phyloP scores from a whole-genome alignment of 2,329 filamentous ascomycete genomes.

The Trichoderma sp. region DNA sequence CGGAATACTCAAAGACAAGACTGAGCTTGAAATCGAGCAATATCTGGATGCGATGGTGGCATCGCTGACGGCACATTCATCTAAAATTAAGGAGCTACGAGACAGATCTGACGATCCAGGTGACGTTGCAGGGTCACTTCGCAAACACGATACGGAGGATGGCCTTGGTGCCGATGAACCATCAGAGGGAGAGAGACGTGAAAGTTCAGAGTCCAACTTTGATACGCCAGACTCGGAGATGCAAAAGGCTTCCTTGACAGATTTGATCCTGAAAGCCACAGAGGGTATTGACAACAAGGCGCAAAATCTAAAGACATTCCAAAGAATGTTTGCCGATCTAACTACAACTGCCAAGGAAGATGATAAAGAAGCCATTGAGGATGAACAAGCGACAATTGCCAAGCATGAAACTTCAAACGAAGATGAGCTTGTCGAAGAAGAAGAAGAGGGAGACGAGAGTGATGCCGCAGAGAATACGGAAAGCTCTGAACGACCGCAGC shows the following conservation, averaged over 20 bases:
- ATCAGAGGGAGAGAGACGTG: neutral
- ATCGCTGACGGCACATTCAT: conserved; percentile 48
- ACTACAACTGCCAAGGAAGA: conserved; percentile 44
- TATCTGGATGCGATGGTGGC: conserved; percentile 57
- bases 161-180: neutral
- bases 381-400: neutral
- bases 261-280: conserved; percentile 58
- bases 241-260: conserved; percentile 44
- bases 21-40: conserved; percentile 50
- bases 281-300: conserved; percentile 48
- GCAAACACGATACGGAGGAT: neutral
- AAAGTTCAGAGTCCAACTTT: neutral
- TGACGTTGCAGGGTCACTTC: conserved; percentile 15
- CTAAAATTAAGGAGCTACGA: conserved; percentile 34
- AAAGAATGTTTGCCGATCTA: conserved; percentile 55
- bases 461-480: conserved; percentile 8
- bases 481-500: neutral
- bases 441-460: conserved; percentile 17
- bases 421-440: conserved; percentile 20
- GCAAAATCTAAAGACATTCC: conserved; percentile 53
- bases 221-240: conserved; percentile 22
- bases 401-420: conserved; percentile 21
- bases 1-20: conserved; percentile 53
- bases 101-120: conserved; percentile 30
- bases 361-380: neutral